Evolutionary conservation across 306 rosid species (phyloP).

Genomic region (Gastrolobium bilobum): DNA sequence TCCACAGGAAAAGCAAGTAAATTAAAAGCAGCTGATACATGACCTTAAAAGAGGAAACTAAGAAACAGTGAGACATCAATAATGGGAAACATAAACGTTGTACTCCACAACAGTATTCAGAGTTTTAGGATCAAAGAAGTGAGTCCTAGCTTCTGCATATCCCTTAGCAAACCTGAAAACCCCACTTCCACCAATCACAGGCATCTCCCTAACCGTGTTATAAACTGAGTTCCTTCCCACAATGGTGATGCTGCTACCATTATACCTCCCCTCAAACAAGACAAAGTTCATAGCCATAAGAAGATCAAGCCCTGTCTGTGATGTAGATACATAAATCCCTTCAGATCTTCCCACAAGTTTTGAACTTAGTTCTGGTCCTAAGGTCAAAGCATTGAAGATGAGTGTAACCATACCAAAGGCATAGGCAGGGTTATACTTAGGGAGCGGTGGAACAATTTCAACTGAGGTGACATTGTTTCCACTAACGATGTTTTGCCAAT

Average conservation of each 20-base stretch:
- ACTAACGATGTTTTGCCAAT: slow-evolving; percentile 61
- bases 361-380: slow-evolving; percentile 48
- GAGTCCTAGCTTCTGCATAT: slow-evolving; percentile 57
- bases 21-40: no score
- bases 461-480: slow-evolving; percentile 44
- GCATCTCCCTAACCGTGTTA: slow-evolving; percentile 63
- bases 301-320: slow-evolving; percentile 49
- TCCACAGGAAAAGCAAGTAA: no score
- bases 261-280: slow-evolving; percentile 65
- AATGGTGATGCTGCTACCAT: slow-evolving; percentile 65
- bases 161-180: slow-evolving; percentile 66
- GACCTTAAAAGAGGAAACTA: no score
- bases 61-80: no score
- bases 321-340: slow-evolving; percentile 64
- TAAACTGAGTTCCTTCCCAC: slow-evolving; percentile 60
- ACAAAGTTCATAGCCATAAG: slow-evolving; percentile 68
- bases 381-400: slow-evolving; percentile 52
- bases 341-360: slow-evolving; percentile 55
- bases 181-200: slow-evolving; percentile 77
- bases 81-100: slow-evolving; percentile 45
- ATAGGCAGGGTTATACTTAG: slow-evolving; percentile 24
- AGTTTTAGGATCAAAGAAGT: background rate
- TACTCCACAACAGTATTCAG: slow-evolving; percentile 67
- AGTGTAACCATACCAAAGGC: slow-evolving; percentile 44
- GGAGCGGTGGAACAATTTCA: slow-evolving; percentile 28